Base-by-base conservation (phyloP, 1,284 basidiomycete species). In the Moesziomyces antarcticus region DNA sequence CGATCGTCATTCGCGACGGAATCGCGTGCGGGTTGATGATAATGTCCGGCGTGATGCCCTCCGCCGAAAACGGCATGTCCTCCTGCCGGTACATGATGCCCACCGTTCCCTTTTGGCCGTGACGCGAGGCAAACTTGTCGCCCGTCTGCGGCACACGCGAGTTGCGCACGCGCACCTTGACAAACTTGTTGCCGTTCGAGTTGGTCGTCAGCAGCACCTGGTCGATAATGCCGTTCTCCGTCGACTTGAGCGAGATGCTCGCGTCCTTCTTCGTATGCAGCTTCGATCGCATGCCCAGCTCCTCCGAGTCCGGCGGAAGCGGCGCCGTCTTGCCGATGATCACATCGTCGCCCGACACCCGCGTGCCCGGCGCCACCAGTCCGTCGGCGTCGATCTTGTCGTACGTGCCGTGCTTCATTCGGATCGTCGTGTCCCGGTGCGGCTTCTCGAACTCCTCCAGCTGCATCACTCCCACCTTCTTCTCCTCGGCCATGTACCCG, bases 1-100 rank as follows among this genome's bases (percentile, higher is more conserved):
- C 96, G 82, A 99, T 99, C 16, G 96, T 99, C 96, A 99, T 99
- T 87, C 97, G 96, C 66, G 96, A 98, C 6, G 96, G 96, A 86
- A 99, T 98, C 81, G 96, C 97, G 86, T 99, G 96, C 35, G 96
- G 96, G 83, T 99, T 99, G 86, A 99, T 99, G 87, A 99, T 90
- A 80, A 99, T 89, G 84, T 99, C 96, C 2, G 96, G 96, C 7
- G 92, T 92, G 78, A 98, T 93, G 64, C 97, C 97, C 83, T 98
- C 94, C 5, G 91, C 90, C 5, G 94, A 97, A 87, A 99, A 99
- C 33, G 96, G 96, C 96, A 99, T 98, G 85, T 99, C 96, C 85
- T 99, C 97, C 85, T 99, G 97, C 52, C 96, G 91, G 83, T 99
- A 99, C 0, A 95, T 97, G 85, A 99, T 97, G 86, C 96, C 96